phyloP scores from a whole-genome alignment of 2,329 filamentous ascomycete species.

The Xylariaceae sp. region DNA sequence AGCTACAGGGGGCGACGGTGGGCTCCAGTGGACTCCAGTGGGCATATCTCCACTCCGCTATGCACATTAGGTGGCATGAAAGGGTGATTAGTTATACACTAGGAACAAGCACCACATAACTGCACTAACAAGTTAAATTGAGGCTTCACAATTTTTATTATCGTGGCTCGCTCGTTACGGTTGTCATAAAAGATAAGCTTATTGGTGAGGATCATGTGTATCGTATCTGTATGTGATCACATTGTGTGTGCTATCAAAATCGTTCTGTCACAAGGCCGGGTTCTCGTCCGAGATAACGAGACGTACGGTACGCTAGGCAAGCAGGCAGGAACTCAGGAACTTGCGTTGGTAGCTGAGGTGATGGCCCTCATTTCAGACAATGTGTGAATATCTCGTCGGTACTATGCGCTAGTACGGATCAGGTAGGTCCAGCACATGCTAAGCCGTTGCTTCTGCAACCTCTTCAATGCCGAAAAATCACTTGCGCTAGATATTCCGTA shows the following conservation, averaged over 20 bases:
- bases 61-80: background rate
- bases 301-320: no score
- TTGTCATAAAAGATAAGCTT: background rate
- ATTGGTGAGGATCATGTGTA: background rate
- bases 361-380: no score
- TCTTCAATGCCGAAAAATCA: background rate
- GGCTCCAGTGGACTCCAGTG: background rate
- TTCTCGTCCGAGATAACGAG: background rate
- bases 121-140: background rate
- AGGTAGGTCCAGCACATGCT: background rate
- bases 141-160: background rate
- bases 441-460: background rate
- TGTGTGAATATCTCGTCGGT: background rate
- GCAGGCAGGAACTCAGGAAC: no score
- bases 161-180: background rate
- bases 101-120: no score
- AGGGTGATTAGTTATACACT: no score
- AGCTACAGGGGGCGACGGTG: background rate
- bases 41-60: background rate
- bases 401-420: background rate
- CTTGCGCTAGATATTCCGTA: background rate
- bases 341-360: no score
- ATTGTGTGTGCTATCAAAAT: background rate
- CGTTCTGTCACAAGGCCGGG: background rate
- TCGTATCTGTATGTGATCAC: background rate